Percentiles rank a stretch among this genome's conserved stretches.
Conservation (phyloP, 1,139 yeast genomes). For the Diutina sp. region DNA sequence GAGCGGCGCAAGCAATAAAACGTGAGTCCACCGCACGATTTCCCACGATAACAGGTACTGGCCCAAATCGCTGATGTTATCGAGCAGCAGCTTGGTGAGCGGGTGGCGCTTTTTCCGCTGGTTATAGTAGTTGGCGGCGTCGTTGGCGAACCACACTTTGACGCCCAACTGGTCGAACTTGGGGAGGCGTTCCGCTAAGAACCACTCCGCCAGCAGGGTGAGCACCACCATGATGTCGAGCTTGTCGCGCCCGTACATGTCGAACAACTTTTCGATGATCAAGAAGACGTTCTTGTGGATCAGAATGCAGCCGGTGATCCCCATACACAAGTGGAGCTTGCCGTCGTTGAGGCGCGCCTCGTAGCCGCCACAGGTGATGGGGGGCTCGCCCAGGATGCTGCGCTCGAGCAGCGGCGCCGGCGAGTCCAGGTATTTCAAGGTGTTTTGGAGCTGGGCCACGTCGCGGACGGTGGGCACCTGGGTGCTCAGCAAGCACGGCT, state of each 20-base stretch:
- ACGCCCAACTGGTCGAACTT: constrained; percentile 16
- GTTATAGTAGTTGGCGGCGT: constrained; percentile 11
- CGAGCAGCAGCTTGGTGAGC: constrained; percentile 1
- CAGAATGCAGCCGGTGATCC: constrained; percentile 18
- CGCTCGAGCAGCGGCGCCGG: neutral
- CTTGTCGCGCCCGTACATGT: constrained; percentile 13
- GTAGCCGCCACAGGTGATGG: neutral
- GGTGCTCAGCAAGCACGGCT: neutral
- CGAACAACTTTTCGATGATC: constrained; percentile 16
- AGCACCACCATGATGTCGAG: constrained; percentile 17
- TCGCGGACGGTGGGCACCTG: neutral
- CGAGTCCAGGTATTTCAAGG: neutral
- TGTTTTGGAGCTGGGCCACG: neutral
- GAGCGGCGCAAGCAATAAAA: constrained; percentile 19
- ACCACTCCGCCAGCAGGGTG: constrained; percentile 17
- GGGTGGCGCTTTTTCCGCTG: constrained; percentile 6
- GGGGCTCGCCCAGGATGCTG: neutral
- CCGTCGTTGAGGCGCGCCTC: constrained; percentile 4
- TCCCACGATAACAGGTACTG: constrained; percentile 12
- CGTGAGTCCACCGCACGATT: constrained; percentile 19
- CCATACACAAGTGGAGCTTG: constrained; percentile 15
- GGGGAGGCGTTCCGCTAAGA: constrained; percentile 13
- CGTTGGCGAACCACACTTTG: constrained; percentile 17
- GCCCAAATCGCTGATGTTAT: constrained; percentile 4
- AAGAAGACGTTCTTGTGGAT: constrained; percentile 14